Conservation (phyloP, 805 yeast genomes). For the Saccharomycopsis amapae region DNA sequence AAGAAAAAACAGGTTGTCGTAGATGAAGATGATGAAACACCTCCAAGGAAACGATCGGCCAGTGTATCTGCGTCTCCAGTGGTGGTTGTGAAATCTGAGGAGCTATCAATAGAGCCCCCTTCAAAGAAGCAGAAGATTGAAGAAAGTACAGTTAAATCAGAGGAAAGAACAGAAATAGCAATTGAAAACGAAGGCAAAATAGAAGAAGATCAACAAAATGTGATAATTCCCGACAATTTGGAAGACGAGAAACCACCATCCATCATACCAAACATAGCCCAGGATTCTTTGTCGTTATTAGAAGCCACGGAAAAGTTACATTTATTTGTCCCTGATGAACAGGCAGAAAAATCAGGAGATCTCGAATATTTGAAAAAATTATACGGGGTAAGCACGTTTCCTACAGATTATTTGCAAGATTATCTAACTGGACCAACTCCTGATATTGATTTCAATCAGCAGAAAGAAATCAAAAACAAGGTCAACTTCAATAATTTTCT, state of each 20-base stretch:
- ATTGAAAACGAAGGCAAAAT: background rate
- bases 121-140: background rate
- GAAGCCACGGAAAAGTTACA: slow-evolving; percentile 53
- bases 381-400: slow-evolving; percentile 88
- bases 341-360: slow-evolving; percentile 52
- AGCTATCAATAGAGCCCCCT: background rate
- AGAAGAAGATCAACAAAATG: background rate
- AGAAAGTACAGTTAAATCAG: too few relatives aligned
- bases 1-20: background rate
- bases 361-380: slow-evolving; percentile 66
- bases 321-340: slow-evolving; percentile 55
- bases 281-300: too few relatives aligned
- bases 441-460: slow-evolving; percentile 67
- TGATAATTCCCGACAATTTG: background rate
- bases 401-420: slow-evolving; percentile 65
- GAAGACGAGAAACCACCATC: background rate
- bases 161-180: background rate
- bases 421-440: slow-evolving; percentile 87
- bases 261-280: too few relatives aligned
- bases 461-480: slow-evolving; percentile 79
- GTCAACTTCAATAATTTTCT: slow-evolving; percentile 87
- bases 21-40: background rate
- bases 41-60: background rate
- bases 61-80: background rate
- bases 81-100: background rate